Evolutionary conservation across 2,329 filamentous ascomycete genomes (phyloP), one percentile per base, ranked within the genome.

Genomic region (Ceratocystis smalleyi): DNA sequence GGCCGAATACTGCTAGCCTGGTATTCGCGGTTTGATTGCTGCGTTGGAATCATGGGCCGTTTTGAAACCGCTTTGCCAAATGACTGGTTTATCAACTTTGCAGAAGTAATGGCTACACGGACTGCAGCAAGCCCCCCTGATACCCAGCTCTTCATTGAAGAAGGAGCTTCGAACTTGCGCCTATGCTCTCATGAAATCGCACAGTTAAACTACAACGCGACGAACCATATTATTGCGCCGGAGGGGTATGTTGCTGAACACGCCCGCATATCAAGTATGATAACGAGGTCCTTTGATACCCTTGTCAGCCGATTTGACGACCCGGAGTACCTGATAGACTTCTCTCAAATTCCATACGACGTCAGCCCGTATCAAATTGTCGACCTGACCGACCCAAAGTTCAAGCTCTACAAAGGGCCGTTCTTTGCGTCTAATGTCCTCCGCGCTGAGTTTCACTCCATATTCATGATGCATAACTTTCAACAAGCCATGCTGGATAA

Each of bases 21-120:
- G 94, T 96, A 96, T 73, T 81, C 85, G 35, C 85, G 91, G 43
- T 95, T 95, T 71, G 94, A 97, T 72, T 80, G 91, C 8, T 88
- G 91, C 65, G 85, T 89, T 5, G 88, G 88, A 1, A 81, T 96
- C 67, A 85, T 96, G 79, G 88, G 88, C 27, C 88, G 88, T 1
- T 87, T 87, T 68, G 84, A 86, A 69, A 85, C 88, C 0, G 81
- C 85, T 1, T 77, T 97, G 15, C 80, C 85, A 5, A 81, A 84
- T 59, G 85, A 90, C 66, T 97, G 91, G 91, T 91, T 92, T 70
- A 77, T 80, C 1, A 77, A 79, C 6, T 81, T 83, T 64, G 78
- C 86, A 54, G 77, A 84, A 2, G 65, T 66, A 24, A 68, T 66
- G 32, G 62, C 47, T 8, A 8, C 32, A 19, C 59, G 59, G 68